Evolutionary conservation across 345 rosid species (phyloP), one percentile per base, ranked within the genome.

Genomic region (Xanthoceras sorbifolium): DNA sequence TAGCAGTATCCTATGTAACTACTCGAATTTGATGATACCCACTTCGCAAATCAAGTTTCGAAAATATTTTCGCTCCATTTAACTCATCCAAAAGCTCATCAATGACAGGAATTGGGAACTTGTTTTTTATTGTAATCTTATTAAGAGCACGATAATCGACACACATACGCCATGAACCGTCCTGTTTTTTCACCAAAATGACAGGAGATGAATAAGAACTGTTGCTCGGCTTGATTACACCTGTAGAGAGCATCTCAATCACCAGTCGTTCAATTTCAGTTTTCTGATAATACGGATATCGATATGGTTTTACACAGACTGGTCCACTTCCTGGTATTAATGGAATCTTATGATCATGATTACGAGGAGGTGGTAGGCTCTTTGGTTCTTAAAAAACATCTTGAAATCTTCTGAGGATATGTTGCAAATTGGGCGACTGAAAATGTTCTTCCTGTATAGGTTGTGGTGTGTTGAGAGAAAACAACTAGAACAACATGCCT

Each of bases 321-420:
- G 15, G 71, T 20, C 29, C 52, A 38, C 31, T 32, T 17, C 70
- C 70, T 32, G 14, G 9, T 34, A 17, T n/a, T 20, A 65, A 65
- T 31, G 69, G 69, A 65, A 65, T 65, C 14, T 65, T 65, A n/a
- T 65, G 69, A 22, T 65, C 69, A 1, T 65, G 18, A 25, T 25
- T 9, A 1, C 69, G 20, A 29, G 40, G 22, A 2, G 70, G 48
- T 12, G 48, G 42, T 40, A 66, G 18, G 2, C 48, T n/a, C 0
- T 6, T 40, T 6, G 28, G 70, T 34, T 66, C 70, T 34, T 66
- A 23, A 34, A 66, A 66, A 12, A 66, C 18, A 66, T 66, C 23
- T 66, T 66, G 5, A 17, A 29, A 32, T 5, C 32, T 9, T 32
- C 0, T 8, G 4, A 66, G 10, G 17, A 34, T 46, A 6, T 34